Conservation (phyloP, 208 protist genomes). For the Lotmaria passim region DNA sequence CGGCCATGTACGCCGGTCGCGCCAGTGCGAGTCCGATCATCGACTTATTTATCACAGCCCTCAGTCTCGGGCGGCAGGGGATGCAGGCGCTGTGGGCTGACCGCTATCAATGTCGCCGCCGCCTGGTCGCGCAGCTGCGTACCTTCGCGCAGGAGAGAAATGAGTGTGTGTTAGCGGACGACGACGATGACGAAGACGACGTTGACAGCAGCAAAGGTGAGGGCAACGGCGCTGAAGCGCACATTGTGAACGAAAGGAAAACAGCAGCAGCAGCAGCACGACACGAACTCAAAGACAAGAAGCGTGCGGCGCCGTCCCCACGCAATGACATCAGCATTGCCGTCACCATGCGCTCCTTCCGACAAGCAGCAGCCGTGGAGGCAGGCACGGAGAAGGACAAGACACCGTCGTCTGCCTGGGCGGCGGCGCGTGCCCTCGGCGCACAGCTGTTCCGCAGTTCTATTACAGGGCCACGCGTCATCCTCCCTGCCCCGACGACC, state of each 20-base stretch:
- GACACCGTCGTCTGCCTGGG: neutral
- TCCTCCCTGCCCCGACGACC: conserved; percentile 44
- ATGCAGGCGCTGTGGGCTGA: conserved; percentile 79
- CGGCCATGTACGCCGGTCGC: conserved; percentile 91
- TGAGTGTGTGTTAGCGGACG: conserved; percentile 46
- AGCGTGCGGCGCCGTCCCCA: neutral
- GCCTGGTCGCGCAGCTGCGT: conserved; percentile 30
- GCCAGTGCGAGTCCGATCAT: conserved; percentile 91
- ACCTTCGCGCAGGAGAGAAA: conserved; percentile 56
- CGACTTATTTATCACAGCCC: conserved; percentile 97
- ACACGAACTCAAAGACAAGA: neutral
- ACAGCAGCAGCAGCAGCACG: neutral
- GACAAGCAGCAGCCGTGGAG: neutral
- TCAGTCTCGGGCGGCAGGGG: conserved; percentile 92
- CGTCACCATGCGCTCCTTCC: conserved; percentile 68
- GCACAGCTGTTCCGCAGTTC: conserved; percentile 72
- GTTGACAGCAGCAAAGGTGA: conserved; percentile 7
- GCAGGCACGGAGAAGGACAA: conserved; percentile 1
- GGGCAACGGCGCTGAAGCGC: neutral
- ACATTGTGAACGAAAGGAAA: neutral
- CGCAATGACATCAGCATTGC: conserved; percentile 89
- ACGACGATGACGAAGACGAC: conserved; percentile 8
- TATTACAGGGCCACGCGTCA: conserved; percentile 77
- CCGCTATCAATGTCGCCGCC: conserved; percentile 62
- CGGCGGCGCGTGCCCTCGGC: conserved; percentile 55